phyloP scores from a whole-genome alignment of 2,329 filamentous ascomycete genomes.

The Thielaviopsis ethacetica region DNA sequence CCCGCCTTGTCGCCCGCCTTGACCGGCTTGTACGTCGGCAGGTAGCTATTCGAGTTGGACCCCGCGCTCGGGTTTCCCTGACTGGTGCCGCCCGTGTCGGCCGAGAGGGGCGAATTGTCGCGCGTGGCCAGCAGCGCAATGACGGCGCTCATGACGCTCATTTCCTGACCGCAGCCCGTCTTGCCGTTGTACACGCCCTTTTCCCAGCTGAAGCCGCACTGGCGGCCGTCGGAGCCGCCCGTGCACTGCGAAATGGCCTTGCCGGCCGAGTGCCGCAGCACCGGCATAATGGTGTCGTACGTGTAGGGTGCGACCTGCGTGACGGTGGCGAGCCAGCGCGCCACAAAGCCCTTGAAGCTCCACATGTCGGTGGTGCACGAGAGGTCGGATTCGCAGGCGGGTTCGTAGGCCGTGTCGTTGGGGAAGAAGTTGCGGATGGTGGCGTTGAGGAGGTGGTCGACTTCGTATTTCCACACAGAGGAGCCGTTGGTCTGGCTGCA shows the following conservation, averaged over 20 bases:
- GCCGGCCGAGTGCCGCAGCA: slow-evolving; percentile 33
- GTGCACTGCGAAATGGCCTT: slow-evolving; percentile 40
- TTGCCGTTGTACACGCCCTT: slow-evolving; percentile 34
- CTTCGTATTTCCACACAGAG: slow-evolving; percentile 33
- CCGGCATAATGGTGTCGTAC: slow-evolving; percentile 30
- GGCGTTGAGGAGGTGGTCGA: slow-evolving; percentile 33
- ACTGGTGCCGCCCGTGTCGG: slow-evolving; percentile 34
- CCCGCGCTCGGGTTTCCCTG: slow-evolving; percentile 28
- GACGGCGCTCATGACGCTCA: slow-evolving; percentile 40
- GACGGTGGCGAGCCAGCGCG: slow-evolving; percentile 37
- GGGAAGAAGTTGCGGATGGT: slow-evolving; percentile 32
- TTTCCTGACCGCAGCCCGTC: slow-evolving; percentile 41
- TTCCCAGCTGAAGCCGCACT: slow-evolving; percentile 41
- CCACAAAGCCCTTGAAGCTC: slow-evolving; percentile 45
- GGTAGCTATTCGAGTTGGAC: slow-evolving; percentile 21
- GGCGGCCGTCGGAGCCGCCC: slow-evolving; percentile 28
- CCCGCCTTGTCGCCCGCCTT: slow-evolving; percentile 30
- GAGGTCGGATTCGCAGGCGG: slow-evolving; percentile 37
- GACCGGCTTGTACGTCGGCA: slow-evolving; percentile 20
- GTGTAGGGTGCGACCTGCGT: slow-evolving; percentile 39
- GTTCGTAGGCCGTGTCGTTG: slow-evolving; percentile 42
- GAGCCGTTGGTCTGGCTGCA: slow-evolving; percentile 15
- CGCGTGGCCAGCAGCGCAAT: slow-evolving; percentile 31
- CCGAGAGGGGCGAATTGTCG: slow-evolving; percentile 27
- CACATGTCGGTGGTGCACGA: slow-evolving; percentile 48